Evolutionary conservation across 306 rosid species (phyloP).

Genomic region (Cyamopsis tetragonoloba): DNA sequence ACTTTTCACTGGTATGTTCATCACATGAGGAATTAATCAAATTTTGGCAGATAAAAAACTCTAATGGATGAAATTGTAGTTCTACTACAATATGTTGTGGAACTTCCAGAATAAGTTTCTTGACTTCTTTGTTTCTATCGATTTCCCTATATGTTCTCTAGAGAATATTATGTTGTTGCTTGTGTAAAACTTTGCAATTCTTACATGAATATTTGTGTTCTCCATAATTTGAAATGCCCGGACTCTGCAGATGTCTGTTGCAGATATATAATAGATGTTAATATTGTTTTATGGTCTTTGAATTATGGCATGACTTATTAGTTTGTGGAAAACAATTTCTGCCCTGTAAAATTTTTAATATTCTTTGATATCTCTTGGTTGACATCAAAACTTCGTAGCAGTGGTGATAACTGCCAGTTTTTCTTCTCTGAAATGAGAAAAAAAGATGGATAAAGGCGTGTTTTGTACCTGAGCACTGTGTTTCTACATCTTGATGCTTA

Average conservation of each 20-base stretch:
- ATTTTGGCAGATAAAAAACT: slow-evolving; percentile 2
- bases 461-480: not conserved
- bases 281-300: not conserved
- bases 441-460: not conserved
- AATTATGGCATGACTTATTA: not conserved
- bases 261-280: not conserved
- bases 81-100: not conserved
- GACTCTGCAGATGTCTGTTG: not conserved
- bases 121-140: not conserved
- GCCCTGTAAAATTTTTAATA: not conserved
- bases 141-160: not conserved
- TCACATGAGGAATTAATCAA: not conserved
- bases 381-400: not conserved
- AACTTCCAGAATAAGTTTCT: not conserved
- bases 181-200: not conserved
- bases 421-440: not conserved
- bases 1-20: slow-evolving; percentile 70
- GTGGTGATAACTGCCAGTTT: not conserved
- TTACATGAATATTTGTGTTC: not conserved
- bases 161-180: slow-evolving; percentile 7
- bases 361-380: not conserved
- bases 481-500: not conserved
- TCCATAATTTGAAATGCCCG: not conserved
- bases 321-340: not conserved
- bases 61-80: not conserved